Percentiles rank a stretch among this genome's conserved stretches.
Evolutionary conservation across 768 basidiomycete genomes (phyloP).

Genomic region (Boletus sp.): DNA sequence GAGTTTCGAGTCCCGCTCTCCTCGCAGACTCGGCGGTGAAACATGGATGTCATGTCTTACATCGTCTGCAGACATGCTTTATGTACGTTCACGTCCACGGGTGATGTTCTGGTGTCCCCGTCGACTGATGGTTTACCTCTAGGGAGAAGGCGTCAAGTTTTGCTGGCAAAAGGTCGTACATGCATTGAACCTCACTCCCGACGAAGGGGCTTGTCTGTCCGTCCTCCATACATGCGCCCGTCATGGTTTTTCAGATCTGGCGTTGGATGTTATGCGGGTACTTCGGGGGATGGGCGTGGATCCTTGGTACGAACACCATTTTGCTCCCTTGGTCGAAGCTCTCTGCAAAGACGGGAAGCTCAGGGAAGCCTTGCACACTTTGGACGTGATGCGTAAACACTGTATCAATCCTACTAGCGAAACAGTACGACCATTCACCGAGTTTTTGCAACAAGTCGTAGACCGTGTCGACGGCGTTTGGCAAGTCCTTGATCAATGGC

Average conservation of each 20-base stretch:
- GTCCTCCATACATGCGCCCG: conserved; percentile 75
- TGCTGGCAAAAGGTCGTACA: conserved; percentile 63
- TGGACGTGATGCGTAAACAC: conserved; percentile 57
- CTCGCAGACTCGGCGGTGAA: conserved; percentile 48
- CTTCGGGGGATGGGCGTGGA: conserved; percentile 47
- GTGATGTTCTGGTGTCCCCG: not conserved
- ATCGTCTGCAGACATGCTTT: conserved; percentile 59
- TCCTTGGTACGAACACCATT: conserved; percentile 66
- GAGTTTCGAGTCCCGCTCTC: conserved; percentile 53
- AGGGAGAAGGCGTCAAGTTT: conserved; percentile 64
- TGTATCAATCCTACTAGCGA: conserved; percentile 46
- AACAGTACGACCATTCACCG: conserved; percentile 54
- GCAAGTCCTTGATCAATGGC: conserved; percentile 59
- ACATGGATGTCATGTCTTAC: conserved; percentile 68
- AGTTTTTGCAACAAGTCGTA: conserved; percentile 42
- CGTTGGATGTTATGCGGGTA: conserved; percentile 57
- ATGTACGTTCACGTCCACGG: conserved; percentile 49
- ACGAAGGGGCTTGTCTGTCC: conserved; percentile 69
- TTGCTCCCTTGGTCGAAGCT: conserved; percentile 74
- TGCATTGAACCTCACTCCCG: conserved; percentile 52
- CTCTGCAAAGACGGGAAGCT: conserved; percentile 56
- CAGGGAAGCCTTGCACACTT: conserved; percentile 57
- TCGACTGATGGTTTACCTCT: not conserved
- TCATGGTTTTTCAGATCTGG: conserved; percentile 66
- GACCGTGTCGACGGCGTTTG: conserved; percentile 64